These are phyloP conservation scores for Hypoxylon sp. DNA, from an alignment of 2,329 filamentous ascomycete species.

Conservation along the genomic window DNA sequence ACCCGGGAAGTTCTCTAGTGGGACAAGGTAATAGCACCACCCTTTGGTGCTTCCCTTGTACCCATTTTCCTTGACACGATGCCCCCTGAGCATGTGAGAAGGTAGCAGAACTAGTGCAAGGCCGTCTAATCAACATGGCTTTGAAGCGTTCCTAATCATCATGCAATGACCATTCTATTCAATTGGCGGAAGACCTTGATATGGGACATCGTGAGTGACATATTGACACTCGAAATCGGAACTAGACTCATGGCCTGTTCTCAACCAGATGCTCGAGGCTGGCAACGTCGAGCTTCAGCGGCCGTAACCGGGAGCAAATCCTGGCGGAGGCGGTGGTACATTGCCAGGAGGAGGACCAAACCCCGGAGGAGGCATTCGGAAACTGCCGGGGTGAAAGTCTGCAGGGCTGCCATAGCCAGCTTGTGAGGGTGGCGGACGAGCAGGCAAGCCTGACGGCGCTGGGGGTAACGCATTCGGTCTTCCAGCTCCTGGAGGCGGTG, in stretches of 20 bases:
- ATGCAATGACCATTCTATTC: neutral
- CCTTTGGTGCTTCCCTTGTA: neutral
- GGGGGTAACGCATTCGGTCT: constrained; percentile 63
- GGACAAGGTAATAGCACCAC: neutral
- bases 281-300: constrained; percentile 37
- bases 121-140: neutral
- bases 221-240: neutral
- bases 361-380: constrained; percentile 58
- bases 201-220: neutral
- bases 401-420: constrained; percentile 76
- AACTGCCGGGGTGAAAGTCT: constrained; percentile 61
- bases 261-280: neutral
- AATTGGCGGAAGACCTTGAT: neutral
- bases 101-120: neutral
- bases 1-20: constrained; percentile 11
- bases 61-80: too few species aligned
- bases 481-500: constrained; percentile 49
- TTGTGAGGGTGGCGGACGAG: constrained; percentile 76
- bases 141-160: neutral
- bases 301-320: constrained; percentile 48
- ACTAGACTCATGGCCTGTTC: neutral
- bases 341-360: constrained; percentile 56
- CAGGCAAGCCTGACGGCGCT: constrained; percentile 70
- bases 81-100: neutral
- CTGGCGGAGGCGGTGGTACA: constrained; percentile 48